phyloP scores from a whole-genome alignment of 106 monocot genomes.

The Phalaenopsis equestris region DNA sequence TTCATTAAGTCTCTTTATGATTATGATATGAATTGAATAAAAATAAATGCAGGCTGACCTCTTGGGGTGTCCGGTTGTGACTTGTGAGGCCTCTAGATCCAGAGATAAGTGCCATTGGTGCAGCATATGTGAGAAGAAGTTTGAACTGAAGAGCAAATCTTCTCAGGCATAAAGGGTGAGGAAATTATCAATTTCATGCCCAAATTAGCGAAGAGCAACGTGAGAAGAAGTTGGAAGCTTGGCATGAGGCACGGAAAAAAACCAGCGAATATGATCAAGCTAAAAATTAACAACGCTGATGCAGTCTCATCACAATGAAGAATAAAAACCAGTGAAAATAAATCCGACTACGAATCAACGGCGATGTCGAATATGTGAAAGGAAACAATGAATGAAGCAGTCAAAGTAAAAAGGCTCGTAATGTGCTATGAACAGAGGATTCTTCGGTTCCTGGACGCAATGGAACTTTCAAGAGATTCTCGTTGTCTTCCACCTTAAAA shows the following conservation, averaged over 20 bases:
- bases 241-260: slow-evolving; percentile 43
- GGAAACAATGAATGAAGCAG: no score
- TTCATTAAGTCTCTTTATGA: no score
- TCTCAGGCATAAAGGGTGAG: slow-evolving; percentile 25
- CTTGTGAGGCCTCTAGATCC: slow-evolving; percentile 68
- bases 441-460: slow-evolving; percentile 14
- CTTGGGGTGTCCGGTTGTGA: slow-evolving; percentile 61
- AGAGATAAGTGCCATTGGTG: slow-evolving; percentile 84
- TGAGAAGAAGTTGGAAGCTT: slow-evolving; percentile 63
- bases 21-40: no score
- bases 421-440: background rate
- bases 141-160: slow-evolving; percentile 67
- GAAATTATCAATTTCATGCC: slow-evolving; percentile 50
- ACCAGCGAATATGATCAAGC: no score
- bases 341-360: no score
- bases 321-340: background rate
- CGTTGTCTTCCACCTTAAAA: slow-evolving; percentile 19
- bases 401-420: no score
- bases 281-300: no score
- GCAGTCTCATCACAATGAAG: no score
- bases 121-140: no score
- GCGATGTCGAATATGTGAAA: no score
- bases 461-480: slow-evolving; percentile 35
- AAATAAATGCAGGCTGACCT: slow-evolving; percentile 58
- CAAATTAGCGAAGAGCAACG: slow-evolving; percentile 42